phyloP scores from a whole-genome alignment of 768 basidiomycete genomes.

The Suillus weaverae region DNA sequence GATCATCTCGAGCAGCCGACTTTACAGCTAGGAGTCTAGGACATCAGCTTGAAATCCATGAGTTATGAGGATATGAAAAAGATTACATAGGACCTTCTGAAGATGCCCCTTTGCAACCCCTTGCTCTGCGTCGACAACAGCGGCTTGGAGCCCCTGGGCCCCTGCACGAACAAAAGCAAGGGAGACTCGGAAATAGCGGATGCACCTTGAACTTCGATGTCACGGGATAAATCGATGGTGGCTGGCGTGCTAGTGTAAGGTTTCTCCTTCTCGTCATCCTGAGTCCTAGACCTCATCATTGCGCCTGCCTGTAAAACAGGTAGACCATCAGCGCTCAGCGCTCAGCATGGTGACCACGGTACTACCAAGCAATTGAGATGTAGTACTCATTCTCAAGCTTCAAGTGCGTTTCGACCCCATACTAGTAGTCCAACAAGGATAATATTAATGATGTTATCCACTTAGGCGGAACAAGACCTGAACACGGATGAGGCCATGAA shows the following conservation, averaged over 20 bases:
- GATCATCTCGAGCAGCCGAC: background rate
- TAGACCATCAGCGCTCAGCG: no score
- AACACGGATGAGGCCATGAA: background rate
- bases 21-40: background rate
- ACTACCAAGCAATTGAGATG: background rate
- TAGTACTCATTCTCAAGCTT: background rate
- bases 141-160: constrained; percentile 85
- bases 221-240: background rate
- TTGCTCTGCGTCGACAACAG: constrained; percentile 78
- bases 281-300: background rate
- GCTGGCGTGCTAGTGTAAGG: background rate
- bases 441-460: background rate
- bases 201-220: background rate
- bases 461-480: background rate
- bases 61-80: background rate
- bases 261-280: background rate
- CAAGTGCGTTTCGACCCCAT: background rate
- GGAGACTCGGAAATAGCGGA: background rate
- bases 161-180: no score
- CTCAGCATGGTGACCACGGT: background rate
- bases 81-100: background rate
- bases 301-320: background rate
- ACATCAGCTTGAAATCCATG: background rate
- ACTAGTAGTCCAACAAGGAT: background rate
- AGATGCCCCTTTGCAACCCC: background rate